A percentile compares a stretch with the other conserved stretches of the same genome.
Conservation (phyloP, 139 green algal genomes). For the Pycnococcus provasolii region DNA sequence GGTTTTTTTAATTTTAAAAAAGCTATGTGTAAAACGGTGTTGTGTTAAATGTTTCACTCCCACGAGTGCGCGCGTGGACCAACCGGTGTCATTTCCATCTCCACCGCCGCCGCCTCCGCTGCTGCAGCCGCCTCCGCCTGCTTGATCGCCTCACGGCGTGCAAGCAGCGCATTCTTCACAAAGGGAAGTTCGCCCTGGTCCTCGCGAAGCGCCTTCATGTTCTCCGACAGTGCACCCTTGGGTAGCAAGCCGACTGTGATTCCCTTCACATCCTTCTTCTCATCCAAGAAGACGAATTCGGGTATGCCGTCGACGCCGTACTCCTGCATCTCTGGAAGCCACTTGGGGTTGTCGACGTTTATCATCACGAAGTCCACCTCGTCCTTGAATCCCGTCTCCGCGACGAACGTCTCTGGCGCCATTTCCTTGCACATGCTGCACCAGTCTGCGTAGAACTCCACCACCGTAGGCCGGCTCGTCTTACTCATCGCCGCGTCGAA, state of each 20-base stretch:
- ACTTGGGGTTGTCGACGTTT: constrained; percentile 93
- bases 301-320: constrained; percentile 83
- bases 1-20: no score
- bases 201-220: constrained; percentile 38
- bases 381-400: constrained; percentile 60
- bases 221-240: constrained; percentile 47
- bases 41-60: no score
- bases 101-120: no score
- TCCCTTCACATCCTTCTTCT: constrained; percentile 45
- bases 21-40: no score
- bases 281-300: constrained; percentile 85
- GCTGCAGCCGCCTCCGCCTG: no score
- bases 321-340: constrained; percentile 47
- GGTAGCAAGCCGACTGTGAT: constrained; percentile 69
- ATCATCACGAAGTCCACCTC: constrained; percentile 84
- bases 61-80: no score
- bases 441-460: constrained; percentile 97
- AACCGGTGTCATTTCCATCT: no score
- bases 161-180: no score
- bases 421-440: constrained; percentile 75
- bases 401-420: constrained; percentile 48
- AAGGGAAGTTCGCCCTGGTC: no score
- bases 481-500: constrained; percentile 15
- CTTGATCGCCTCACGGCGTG: no score
- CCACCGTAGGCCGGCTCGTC: constrained; percentile 69